Conservation (phyloP, 1,139 yeast genomes). For the Debaryomycetaceae sp. region DNA sequence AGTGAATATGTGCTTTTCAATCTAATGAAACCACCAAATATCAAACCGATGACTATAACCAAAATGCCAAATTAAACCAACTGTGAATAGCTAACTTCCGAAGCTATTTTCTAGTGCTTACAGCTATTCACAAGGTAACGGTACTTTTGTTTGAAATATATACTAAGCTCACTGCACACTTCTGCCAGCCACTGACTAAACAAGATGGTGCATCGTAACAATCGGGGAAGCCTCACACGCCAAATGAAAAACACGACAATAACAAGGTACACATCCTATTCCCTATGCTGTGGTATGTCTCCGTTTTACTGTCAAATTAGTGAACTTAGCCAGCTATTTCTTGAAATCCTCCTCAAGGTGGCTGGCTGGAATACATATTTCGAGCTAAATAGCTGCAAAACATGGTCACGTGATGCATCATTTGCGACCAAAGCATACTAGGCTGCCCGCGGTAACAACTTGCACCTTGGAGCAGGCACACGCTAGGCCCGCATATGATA, state of each 20-base stretch:
- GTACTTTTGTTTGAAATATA: not conserved
- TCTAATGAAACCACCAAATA: conserved; percentile 3
- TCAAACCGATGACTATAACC: not conserved
- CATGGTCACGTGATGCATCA: not conserved
- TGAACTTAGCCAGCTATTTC: not conserved
- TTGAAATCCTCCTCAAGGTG: not conserved
- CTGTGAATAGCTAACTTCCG: not conserved
- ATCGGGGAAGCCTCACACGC: not conserved
- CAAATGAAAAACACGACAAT: not conserved
- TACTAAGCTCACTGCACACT: not conserved
- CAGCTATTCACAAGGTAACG: not conserved
- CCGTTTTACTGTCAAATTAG: not conserved
- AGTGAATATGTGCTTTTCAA: conserved; percentile 14
- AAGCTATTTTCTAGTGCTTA: not conserved
- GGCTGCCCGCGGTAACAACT: not conserved
- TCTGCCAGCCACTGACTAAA: not conserved
- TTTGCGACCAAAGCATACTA: not conserved
- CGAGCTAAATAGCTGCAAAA: not conserved
- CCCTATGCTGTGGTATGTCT: not conserved
- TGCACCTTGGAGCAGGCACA: not conserved
- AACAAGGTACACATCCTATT: too few species aligned
- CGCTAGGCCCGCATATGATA: not conserved
- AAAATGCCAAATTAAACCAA: not conserved
- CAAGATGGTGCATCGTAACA: not conserved
- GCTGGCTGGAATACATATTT: not conserved